Conservation (phyloP, 2,329 filamentous ascomycete genomes). For the Apiospora aurea region DNA sequence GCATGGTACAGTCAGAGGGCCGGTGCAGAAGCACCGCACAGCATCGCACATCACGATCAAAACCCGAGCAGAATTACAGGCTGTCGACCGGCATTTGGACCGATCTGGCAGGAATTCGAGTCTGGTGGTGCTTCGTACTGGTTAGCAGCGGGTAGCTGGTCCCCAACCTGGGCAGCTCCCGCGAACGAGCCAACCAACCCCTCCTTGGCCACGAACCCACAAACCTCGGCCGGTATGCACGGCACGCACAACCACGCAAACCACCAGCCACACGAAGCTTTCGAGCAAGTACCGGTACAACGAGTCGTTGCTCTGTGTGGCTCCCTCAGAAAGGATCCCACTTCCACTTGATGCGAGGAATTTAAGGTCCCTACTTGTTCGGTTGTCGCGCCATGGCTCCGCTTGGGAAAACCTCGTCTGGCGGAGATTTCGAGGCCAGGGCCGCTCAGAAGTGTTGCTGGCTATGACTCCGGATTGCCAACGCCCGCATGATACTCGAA, state of each 20-base stretch:
- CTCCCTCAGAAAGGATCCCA: not conserved
- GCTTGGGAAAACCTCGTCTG: slow-evolving; percentile 12
- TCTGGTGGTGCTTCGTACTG: not conserved
- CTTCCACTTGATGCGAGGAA: not conserved
- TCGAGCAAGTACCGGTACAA: not conserved
- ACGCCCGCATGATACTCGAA: too few relatives aligned
- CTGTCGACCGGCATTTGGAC: slow-evolving; percentile 3
- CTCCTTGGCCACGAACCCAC: slow-evolving; percentile 10
- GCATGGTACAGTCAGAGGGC: not conserved
- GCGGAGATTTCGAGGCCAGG: not conserved
- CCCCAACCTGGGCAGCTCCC: not conserved
- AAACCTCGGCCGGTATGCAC: slow-evolving; percentile 6
- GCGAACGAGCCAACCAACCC: slow-evolving; percentile 8
- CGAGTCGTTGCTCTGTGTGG: not conserved
- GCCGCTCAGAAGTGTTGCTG: too few relatives aligned
- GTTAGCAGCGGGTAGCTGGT: not conserved
- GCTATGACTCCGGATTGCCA: too few relatives aligned
- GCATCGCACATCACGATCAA: not conserved
- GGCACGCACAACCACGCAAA: not conserved
- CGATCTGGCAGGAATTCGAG: not conserved
- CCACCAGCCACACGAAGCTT: slow-evolving; percentile 7
- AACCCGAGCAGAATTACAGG: not conserved
- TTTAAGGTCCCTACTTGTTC: not conserved
- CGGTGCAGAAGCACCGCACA: not conserved
- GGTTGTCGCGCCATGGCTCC: slow-evolving; percentile 7